Conservation (phyloP, 805 yeast genomes). For the Cyberlindnera maclurae region DNA sequence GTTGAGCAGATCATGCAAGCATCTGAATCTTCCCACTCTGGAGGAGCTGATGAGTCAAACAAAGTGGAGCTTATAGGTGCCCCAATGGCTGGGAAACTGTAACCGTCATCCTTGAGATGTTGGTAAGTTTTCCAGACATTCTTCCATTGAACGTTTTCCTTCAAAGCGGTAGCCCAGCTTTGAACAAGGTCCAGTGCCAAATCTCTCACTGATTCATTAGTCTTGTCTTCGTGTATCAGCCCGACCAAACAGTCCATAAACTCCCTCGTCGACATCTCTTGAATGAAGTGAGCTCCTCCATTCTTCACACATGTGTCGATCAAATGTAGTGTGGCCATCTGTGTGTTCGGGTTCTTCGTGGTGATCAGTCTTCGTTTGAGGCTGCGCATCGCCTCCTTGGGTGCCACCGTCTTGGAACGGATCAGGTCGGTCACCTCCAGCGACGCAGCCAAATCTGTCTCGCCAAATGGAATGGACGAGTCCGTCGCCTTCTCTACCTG, state of each 20-base stretch:
- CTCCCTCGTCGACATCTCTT: slow-evolving; percentile 75
- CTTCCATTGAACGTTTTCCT: slow-evolving; percentile 54
- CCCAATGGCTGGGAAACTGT: slow-evolving; percentile 51
- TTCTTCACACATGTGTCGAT: slow-evolving; percentile 87
- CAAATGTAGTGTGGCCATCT: slow-evolving; percentile 66
- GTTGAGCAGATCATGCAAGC: slow-evolving; percentile 91
- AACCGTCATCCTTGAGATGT: slow-evolving; percentile 54
- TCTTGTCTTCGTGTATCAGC: slow-evolving; percentile 31
- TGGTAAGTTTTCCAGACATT: slow-evolving; percentile 60
- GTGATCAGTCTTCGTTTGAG: slow-evolving; percentile 64
- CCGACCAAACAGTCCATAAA: slow-evolving; percentile 71
- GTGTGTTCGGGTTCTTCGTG: slow-evolving; percentile 72
- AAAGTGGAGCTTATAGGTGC: slow-evolving; percentile 38
- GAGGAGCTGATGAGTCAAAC: slow-evolving; percentile 87
- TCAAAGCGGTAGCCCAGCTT: slow-evolving; percentile 71
- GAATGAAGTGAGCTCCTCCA: slow-evolving; percentile 80
- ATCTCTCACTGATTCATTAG: slow-evolving; percentile 48
- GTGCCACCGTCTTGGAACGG: slow-evolving; percentile 68
- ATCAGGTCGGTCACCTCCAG: slow-evolving; percentile 84
- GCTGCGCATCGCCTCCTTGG: slow-evolving; percentile 81
- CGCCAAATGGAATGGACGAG: slow-evolving; percentile 89
- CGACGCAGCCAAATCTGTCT: slow-evolving; percentile 65
- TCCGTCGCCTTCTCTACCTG: slow-evolving; percentile 75
- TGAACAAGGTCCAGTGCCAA: slow-evolving; percentile 59
- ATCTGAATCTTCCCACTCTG: slow-evolving; percentile 95